Base-by-base conservation (phyloP, 495 filamentous ascomycete species). In the Trichoderma virens region DNA sequence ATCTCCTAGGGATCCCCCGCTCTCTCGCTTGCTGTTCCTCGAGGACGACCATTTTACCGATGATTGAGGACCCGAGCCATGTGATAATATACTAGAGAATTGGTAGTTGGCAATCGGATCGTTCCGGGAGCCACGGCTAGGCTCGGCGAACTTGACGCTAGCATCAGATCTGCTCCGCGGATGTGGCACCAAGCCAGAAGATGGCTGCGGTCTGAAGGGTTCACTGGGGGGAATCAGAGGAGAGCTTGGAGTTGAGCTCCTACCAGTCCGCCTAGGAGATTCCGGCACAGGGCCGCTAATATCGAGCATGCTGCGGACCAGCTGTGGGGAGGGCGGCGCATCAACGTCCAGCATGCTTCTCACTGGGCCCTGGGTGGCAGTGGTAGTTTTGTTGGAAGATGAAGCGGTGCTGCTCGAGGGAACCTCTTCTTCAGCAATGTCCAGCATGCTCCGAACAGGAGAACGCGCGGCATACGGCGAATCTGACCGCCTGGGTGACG, bases 271-370 rank as follows among this genome's bases (percentile, higher is more conserved):
- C 66, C 51, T 9, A 27, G 51, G 51, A 56, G 51, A 56, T 9
- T 30, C 41, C n/a, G 67, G 51, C 8, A 71, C 70, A 18, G 73
- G 69, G 25, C 66, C 71, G 41, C 72, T 72, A 39, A 78, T 63
- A 66, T 78, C 75, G 31, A 80, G 65, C 77, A 79, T 78, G 67
- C 75, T 79, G 54, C 75, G 71, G 32, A 72, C 65, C n/a, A 69
- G 71, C 7, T 43, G 70, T 28, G 71, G 63, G 47, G 67, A 63
- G n/a, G 69, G 72, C 20, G 71, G 39, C 18, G 76, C 70, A 61
- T 75, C 70, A 63, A 85, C 77, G 71, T 89, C 81, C 47, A 87
- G 77, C 85, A 86, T 87, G 71, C 84, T 86, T 63, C 83, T 74
- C 27, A 84, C 76, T 20, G 83, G 80, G 63, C 78, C 78, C 69